Percentiles rank a stretch among this genome's conserved stretches.
phyloP scores from a whole-genome alignment of 495 filamentous ascomycete genomes.

The Lophium mytilinum region DNA sequence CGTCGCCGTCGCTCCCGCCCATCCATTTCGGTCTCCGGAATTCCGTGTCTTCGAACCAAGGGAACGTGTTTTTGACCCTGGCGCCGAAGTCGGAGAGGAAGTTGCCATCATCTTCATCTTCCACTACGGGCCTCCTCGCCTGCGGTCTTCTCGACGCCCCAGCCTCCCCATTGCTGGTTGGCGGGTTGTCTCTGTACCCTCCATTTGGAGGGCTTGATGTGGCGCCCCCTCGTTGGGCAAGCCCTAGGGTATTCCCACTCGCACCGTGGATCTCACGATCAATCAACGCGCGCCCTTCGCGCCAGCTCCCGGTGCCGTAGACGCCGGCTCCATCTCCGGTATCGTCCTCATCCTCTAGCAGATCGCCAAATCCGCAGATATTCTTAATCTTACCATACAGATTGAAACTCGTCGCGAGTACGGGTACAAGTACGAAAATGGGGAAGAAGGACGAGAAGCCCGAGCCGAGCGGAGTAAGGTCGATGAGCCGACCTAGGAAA shows the following conservation, averaged over 20 bases:
- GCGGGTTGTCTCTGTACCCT: conserved; percentile 13
- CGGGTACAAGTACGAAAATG: conserved; percentile 72
- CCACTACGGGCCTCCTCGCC: conserved; percentile 28
- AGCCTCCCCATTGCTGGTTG: background rate
- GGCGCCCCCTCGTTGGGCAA: conserved; percentile 18
- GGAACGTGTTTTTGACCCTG: conserved; percentile 77
- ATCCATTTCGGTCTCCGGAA: conserved; percentile 88
- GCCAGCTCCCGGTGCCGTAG: conserved; percentile 77
- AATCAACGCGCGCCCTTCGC: conserved; percentile 89
- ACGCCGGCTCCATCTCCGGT: conserved; percentile 47
- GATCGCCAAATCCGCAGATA: conserved; percentile 66
- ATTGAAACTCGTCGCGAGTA: conserved; percentile 75
- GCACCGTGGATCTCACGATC: conserved; percentile 72
- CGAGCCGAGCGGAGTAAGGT: conserved; percentile 72
- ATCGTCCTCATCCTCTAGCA: conserved; percentile 58
- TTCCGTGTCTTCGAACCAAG: conserved; percentile 56
- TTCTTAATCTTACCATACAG: conserved; percentile 75
- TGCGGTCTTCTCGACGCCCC: background rate
- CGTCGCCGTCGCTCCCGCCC: conserved; percentile 49
- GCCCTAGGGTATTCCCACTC: conserved; percentile 35
- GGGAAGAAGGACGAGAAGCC: conserved; percentile 88
- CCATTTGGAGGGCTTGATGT: conserved; percentile 13
- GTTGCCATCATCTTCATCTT: conserved; percentile 59
- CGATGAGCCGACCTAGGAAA: conserved; percentile 77
- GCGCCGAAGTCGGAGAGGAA: conserved; percentile 79